Percentiles rank a stretch among this genome's conserved stretches.
These are phyloP conservation scores for Quercus wislizeni DNA, from an alignment of 306 rosid species.

Conservation along the genomic window DNA sequence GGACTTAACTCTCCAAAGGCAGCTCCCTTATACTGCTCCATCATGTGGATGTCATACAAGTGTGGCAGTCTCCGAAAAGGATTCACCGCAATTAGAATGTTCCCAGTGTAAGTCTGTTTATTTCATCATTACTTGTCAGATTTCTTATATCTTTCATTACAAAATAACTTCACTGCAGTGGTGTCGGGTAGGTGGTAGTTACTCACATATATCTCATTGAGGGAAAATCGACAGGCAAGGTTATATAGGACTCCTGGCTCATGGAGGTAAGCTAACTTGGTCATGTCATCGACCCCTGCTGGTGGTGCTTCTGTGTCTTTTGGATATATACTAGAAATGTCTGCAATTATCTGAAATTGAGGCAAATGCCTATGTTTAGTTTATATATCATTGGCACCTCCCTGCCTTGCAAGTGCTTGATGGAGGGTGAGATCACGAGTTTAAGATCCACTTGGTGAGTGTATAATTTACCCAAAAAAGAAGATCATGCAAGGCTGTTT, in stretches of 20 bases:
- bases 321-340: conserved; percentile 69
- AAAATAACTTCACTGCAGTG: neutral
- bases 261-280: conserved; percentile 80
- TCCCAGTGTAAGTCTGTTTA: conserved; percentile 79
- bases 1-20: conserved; percentile 89
- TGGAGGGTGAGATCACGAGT: too few relatives aligned
- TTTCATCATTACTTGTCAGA: conserved; percentile 28
- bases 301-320: conserved; percentile 92
- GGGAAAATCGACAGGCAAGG: conserved; percentile 61
- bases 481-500: neutral
- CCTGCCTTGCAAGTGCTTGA: too few relatives aligned
- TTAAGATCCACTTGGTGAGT: too few relatives aligned
- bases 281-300: conserved; percentile 92
- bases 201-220: conserved; percentile 87
- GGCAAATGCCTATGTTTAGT: conserved; percentile 18
- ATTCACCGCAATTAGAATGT: conserved; percentile 82
- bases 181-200: neutral
- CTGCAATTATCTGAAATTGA: conserved; percentile 63
- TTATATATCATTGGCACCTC: neutral
- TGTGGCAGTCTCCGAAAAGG: conserved; percentile 85
- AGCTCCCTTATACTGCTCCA: conserved; percentile 89
- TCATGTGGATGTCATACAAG: conserved; percentile 79
- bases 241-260: conserved; percentile 81
- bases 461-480: too few relatives aligned
- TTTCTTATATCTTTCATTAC: neutral